These are phyloP conservation scores for Dictyostelium intermedium DNA, from an alignment of 78 protist species.

Conservation along the genomic window DNA sequence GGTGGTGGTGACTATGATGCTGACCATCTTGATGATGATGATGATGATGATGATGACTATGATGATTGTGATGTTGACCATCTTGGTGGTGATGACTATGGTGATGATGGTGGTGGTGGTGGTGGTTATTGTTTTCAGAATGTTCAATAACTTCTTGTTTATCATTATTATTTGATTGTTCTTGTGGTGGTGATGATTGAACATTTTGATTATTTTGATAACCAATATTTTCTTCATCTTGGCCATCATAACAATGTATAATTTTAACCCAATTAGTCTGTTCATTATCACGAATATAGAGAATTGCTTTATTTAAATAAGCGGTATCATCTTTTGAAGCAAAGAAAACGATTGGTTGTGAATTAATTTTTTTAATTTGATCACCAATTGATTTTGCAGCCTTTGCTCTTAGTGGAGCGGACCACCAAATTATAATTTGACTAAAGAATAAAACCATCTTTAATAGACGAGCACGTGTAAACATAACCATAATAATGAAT, in stretches of 20 bases:
- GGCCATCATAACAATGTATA: slow-evolving; percentile 77
- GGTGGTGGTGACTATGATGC: background rate
- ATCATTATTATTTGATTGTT: background rate
- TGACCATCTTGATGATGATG: background rate
- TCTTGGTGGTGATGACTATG: background rate
- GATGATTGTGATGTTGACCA: background rate
- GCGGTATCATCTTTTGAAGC: slow-evolving; percentile 74
- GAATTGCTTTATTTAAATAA: slow-evolving; percentile 85
- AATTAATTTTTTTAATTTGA: slow-evolving; percentile 31
- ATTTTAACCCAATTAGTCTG: slow-evolving; percentile 85
- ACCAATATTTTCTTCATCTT: slow-evolving; percentile 19
- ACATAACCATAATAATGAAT: slow-evolving; percentile 45
- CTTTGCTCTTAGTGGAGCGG: background rate
- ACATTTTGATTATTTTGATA: background rate
- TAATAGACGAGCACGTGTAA: slow-evolving; percentile 54
- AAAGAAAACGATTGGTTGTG: slow-evolving; percentile 86
- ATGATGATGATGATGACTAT: background rate
- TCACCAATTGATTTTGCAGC: slow-evolving; percentile 14
- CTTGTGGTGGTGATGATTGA: background rate
- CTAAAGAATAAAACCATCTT: slow-evolving; percentile 64
- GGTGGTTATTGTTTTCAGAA: background rate
- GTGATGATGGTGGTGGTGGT: background rate
- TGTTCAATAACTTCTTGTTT: background rate
- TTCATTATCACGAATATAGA: slow-evolving; percentile 90
- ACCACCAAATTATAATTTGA: slow-evolving; percentile 19